Conservation (phyloP, 1,139 yeast species). For the Meyerozyma athensensis region DNA sequence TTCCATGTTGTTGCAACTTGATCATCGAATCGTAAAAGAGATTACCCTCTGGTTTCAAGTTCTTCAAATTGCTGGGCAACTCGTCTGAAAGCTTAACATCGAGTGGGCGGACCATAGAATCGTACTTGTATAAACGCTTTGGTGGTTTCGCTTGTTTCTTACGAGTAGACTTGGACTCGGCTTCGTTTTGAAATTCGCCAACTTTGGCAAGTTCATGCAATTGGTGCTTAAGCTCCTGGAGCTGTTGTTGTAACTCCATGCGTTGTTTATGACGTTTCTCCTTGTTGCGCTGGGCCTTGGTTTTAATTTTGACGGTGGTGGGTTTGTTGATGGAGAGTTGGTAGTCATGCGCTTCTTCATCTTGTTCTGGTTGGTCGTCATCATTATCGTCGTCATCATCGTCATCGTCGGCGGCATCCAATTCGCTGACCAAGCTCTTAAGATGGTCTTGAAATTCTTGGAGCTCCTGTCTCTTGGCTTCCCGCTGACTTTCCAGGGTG, state of each 20-base stretch:
- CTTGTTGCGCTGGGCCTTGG: conserved; percentile 70
- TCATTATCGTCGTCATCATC: conserved; percentile 41
- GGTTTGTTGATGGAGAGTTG: conserved; percentile 70
- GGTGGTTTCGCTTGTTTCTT: conserved; percentile 22
- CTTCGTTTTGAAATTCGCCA: conserved; percentile 44
- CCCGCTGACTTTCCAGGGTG: conserved; percentile 60
- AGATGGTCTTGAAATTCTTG: conserved; percentile 61
- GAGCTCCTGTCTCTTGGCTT: conserved; percentile 55
- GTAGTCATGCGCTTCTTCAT: conserved; percentile 25
- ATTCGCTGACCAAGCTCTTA: conserved; percentile 55
- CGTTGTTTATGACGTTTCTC: conserved; percentile 63
- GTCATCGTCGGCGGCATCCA: conserved; percentile 55
- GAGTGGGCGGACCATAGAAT: conserved; percentile 56
- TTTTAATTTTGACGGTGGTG: conserved; percentile 65
- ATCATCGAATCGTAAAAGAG: conserved; percentile 78
- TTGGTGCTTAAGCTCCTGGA: conserved; percentile 53
- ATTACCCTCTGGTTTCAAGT: conserved; percentile 88
- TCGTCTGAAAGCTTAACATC: conserved; percentile 91
- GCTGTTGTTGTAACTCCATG: conserved; percentile 48
- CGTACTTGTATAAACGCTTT: conserved; percentile 48
- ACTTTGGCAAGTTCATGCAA: conserved; percentile 56
- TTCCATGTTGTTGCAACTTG: conserved; percentile 77
- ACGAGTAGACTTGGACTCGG: conserved; percentile 18
- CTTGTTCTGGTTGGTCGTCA: conserved; percentile 30
- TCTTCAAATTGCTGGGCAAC: conserved; percentile 76